A percentile compares a stretch with the other conserved stretches of the same genome.
These are phyloP conservation scores for Leishmania major DNA, from an alignment of 208 protist species.

Conservation along the genomic window DNA sequence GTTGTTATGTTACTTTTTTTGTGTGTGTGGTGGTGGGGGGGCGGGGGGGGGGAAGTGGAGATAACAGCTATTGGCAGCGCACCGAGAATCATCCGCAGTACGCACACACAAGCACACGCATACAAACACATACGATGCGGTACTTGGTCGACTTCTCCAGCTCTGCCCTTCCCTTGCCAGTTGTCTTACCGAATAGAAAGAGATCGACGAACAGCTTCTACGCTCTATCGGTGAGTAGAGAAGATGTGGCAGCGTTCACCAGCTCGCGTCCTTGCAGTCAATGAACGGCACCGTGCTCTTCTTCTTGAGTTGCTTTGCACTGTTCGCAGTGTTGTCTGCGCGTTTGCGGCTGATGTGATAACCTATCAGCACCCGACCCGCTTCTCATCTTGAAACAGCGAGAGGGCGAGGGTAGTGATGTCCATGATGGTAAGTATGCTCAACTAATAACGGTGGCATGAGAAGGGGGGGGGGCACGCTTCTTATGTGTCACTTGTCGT, in stretches of 20 bases:
- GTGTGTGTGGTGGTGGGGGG: neutral
- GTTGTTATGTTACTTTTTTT: neutral
- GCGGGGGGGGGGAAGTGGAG: neutral
- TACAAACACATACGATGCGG: neutral
- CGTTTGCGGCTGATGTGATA: neutral
- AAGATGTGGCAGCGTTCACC: neutral
- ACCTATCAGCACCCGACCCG: neutral
- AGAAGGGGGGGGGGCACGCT: neutral
- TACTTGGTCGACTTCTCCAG: neutral
- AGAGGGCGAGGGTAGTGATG: neutral
- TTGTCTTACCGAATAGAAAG: neutral
- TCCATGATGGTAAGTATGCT: neutral
- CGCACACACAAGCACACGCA: neutral
- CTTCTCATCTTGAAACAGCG: neutral
- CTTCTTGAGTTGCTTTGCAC: neutral
- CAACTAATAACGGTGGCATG: neutral
- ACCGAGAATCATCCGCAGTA: neutral
- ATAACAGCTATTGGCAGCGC: neutral
- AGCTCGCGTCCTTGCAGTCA: neutral
- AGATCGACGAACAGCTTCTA: neutral
- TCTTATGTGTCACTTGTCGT: constrained; percentile 8
- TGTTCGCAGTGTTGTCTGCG: neutral
- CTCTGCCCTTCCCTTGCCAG: neutral
- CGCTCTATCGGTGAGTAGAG: neutral
- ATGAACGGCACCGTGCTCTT: neutral